Evolutionary conservation across 768 basidiomycete species (phyloP).

Genomic region (Collybia mongolica): DNA sequence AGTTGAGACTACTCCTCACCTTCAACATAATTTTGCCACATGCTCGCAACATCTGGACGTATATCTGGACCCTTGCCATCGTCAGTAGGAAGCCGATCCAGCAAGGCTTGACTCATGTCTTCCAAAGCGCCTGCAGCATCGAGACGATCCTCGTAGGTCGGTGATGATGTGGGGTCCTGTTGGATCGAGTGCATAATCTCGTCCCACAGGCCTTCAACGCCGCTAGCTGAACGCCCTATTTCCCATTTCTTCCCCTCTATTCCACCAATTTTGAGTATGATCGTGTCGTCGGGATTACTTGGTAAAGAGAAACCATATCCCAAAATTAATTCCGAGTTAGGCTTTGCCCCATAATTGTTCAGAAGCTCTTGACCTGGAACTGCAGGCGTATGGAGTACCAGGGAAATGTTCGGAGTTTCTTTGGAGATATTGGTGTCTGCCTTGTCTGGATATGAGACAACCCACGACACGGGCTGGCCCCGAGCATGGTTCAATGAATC

Average conservation of each 20-base stretch:
- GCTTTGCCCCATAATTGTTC: slow-evolving; percentile 93
- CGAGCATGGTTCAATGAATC: slow-evolving; percentile 87
- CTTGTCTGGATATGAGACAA: slow-evolving; percentile 42
- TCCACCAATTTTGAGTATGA: slow-evolving; percentile 75
- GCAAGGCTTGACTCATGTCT: slow-evolving; percentile 60
- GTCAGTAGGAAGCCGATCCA: slow-evolving; percentile 46
- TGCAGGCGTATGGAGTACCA: slow-evolving; percentile 52
- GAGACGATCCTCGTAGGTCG: slow-evolving; percentile 59
- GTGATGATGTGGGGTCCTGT: slow-evolving; percentile 20
- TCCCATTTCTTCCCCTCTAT: slow-evolving; percentile 52
- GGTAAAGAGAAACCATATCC: slow-evolving; percentile 88
- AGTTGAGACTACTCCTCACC: slow-evolving; percentile 33
- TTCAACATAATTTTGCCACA: slow-evolving; percentile 69
- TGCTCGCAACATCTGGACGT: slow-evolving; percentile 57
- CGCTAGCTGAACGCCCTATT: slow-evolving; percentile 54
- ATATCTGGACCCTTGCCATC: slow-evolving; percentile 21
- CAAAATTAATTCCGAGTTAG: slow-evolving; percentile 86
- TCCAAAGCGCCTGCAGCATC: slow-evolving; percentile 64
- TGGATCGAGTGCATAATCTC: slow-evolving; percentile 39
- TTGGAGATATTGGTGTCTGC: slow-evolving; percentile 10
- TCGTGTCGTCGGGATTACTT: slow-evolving; percentile 83
- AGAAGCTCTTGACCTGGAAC: slow-evolving; percentile 57
- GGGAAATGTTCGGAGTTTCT: slow-evolving; percentile 46
- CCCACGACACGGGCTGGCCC: slow-evolving; percentile 81
- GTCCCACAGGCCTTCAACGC: slow-evolving; percentile 61